Evolutionary conservation across 805 yeast species (phyloP).

Genomic region (Komagataella kurtzmanii): DNA sequence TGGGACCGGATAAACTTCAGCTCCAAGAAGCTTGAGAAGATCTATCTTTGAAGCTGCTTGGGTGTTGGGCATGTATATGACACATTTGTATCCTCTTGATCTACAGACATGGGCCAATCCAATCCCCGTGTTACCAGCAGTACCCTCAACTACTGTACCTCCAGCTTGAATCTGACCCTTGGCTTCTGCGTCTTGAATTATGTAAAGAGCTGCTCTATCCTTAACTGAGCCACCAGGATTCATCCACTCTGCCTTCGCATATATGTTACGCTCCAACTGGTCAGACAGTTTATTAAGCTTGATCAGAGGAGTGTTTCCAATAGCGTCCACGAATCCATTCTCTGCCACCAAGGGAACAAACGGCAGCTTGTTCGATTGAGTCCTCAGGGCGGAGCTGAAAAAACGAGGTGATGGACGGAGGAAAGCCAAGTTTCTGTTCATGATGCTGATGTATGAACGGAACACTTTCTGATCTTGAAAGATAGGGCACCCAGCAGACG

Average conservation of each 20-base stretch:
- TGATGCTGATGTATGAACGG: not conserved
- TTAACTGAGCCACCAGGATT: conserved; percentile 92
- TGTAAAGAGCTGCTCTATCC: conserved; percentile 76
- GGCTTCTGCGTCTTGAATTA: conserved; percentile 68
- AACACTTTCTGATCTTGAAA: not conserved
- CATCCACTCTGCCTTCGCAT: conserved; percentile 85
- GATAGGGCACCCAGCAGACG: too few species aligned
- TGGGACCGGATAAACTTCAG: conserved; percentile 82
- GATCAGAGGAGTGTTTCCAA: conserved; percentile 87
- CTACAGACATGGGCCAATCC: conserved; percentile 77
- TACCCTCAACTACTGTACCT: conserved; percentile 85
- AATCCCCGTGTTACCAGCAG: conserved; percentile 95
- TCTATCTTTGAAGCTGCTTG: conserved; percentile 74
- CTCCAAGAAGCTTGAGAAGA: conserved; percentile 62
- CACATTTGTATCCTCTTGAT: conserved; percentile 70
- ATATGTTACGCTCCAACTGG: conserved; percentile 57
- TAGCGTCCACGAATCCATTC: conserved; percentile 65
- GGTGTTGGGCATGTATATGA: conserved; percentile 86
- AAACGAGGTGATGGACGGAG: not conserved
- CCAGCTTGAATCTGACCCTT: conserved; percentile 55
- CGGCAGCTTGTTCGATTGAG: conserved; percentile 16
- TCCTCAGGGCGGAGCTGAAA: not conserved
- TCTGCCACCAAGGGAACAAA: conserved; percentile 55
- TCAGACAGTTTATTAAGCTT: conserved; percentile 42
- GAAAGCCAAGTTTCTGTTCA: not conserved